Evolutionary conservation across 768 basidiomycete genomes (phyloP), one percentile per base, ranked within the genome.

Genomic region (Phaffia australis): DNA sequence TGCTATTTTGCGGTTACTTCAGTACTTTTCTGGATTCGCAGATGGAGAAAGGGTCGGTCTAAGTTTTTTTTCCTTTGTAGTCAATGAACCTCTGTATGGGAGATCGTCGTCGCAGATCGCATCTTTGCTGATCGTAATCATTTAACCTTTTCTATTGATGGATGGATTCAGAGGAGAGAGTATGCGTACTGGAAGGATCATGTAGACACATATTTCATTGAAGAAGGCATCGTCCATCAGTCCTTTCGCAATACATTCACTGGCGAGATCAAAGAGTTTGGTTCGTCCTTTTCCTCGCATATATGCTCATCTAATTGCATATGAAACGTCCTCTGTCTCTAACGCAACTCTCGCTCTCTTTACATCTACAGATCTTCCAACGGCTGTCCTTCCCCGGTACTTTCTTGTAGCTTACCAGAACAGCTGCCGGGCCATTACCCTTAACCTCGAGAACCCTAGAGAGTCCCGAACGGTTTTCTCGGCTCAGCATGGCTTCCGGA

Each of bases 361-460:
- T 52, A 14, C 4, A 48, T 50, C 15, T 1, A 21, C 57, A 67
- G 66, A 67, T 14, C 42, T 67, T 23, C 21, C 66, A 15, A 56
- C 59, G 23, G 49, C 60, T 3, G 32, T 55, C 6, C 66, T 67
- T 25, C 66, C 66, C 18, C 66, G 66, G 16, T 67, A 67, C 60
- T 67, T 67, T 48, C 66, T 67, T 32, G 56, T 55, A 19, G 54
- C 51, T 29, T 67, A 67, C 66, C 59, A 63, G 54, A 55, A 55
- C 29, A 61, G 66, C 23, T 61, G 61, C 47, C 60, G 60, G 21
- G 61, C 60, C 46, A 62, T 60, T 49, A 51, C 60, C 7, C 60
- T 67, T 56, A 67, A 67, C 60, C 66, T 67, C 15, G 66, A 67
- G 56, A 67, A 67, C 60, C 66, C 66, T 21, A 52, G 60, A 21